Evolutionary conservation across 2,329 filamentous ascomycete species (phyloP), one percentile per base, ranked within the genome.

Genomic region (Penicillium sp.): DNA sequence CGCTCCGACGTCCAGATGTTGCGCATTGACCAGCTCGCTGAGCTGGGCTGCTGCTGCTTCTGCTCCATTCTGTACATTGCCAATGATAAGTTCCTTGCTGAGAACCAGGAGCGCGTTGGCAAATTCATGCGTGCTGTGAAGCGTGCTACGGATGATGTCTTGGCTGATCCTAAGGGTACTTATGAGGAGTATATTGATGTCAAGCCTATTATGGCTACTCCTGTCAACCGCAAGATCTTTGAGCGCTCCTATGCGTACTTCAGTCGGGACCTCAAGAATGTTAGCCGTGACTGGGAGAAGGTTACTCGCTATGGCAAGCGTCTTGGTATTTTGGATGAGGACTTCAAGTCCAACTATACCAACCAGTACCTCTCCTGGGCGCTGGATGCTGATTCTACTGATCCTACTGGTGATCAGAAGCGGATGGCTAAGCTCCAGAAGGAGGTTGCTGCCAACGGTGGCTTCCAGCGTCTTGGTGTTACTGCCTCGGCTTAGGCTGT

Each of bases 11-110:
- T 91, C 8, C 86, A 90, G 75, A 91, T 92, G 89, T 84, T 92
- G 19, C 86, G 89, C 67, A 92, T 92, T 68, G 89, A 92, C 71
- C 84, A 91, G 77, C 86, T 92, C 27, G 89, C 89, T 33, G 87
- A 91, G 73, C 80, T 91, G 3, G 89, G 89, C 49, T 92, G 89
- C 79, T 92, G 89, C 83, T 92, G 89, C 81, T 92, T 92, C 84
- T 92, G 89, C 76, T 86, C 86, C 27, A 90, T 92, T 72, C 80
- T 92, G 42, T 91, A 92, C 80, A 92, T 92, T 62, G 89, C 86
- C 66, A 91, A 92, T 74, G 88, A 91, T 67, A 69, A 69, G 9
- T 92, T 92, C 76, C 74, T 91, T 45, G 71, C 78, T n/a, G 77
- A 83, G 58, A 84, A 90, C 75, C 85, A 85, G 0, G 86, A 85